Base-by-base conservation (phyloP, 2,329 filamentous ascomycete species). In the Calonectria fujianensis region DNA sequence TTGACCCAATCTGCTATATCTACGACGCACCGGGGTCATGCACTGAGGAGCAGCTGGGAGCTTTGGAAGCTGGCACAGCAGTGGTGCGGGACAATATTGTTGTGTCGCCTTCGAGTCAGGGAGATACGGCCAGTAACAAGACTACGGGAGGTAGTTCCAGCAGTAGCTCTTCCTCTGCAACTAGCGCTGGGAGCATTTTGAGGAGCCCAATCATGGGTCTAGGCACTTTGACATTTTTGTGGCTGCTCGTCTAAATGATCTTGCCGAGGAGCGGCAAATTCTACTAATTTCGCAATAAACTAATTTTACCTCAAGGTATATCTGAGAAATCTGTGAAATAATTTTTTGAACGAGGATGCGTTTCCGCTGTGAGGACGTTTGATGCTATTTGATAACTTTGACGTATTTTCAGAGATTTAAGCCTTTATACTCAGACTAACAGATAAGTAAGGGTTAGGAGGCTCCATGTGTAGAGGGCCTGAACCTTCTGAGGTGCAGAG, bases 1-100 rank as follows among this genome's bases (percentile, higher is more conserved):
- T 87, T 0, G 80, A 84, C n/a, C 83, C 88, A 4, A 90, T 88
- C 4, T 95, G 92, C 82, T 94, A 89, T 85, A 79, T 93, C 9
- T 86, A 91, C 14, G 83, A 84, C 57, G 84, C 89, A 52, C 81
- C 82, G 2, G 80, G 81, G 2, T 41, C 57, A 6, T 94, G 81
- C 51, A 77, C 73, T 0, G 65, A 71, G 18, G 77, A 81, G 64
- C 80, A 82, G 57, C 10, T 80, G 50, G 39, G 39, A 24, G 77
- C 79, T 4, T 27, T 82, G 45, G 65, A 41, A 29, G 61, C 69
- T 51, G 80, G 80, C 2, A 74, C 67, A 2, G 80, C 80, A 1
- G 61, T 76, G 45, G 72, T 77, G 6, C n/a, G 74, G 39, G 66
- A 80, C 16, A 80, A 70, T 59, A 63, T 76, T 41, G 74, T 82